Base-by-base conservation (phyloP, 768 basidiomycete species). In the Hysterangium stoloniferum region DNA sequence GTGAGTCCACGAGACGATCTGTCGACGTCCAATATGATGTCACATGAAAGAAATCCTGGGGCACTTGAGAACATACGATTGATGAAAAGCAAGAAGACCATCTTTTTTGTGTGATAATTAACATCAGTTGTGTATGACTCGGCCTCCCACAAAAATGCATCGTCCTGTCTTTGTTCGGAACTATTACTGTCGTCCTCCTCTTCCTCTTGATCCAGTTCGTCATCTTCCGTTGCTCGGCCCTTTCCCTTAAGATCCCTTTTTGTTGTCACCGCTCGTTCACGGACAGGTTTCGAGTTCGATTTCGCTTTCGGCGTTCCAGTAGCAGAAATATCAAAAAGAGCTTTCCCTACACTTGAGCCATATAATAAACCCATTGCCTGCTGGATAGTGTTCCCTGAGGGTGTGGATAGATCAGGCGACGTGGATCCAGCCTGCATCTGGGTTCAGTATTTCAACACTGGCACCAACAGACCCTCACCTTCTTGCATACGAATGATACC, bases 1-100 rank as follows among this genome's bases (percentile, higher is more conserved):
- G 68, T 0, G 91, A 95, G 48, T 98, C 94, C 0, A 98, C 95
- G 15, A 93, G 71, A 4, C 96, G 87, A 62, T 96, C 95, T 98
- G 47, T n/a, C 15, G 50, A 37, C 13, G 13, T 7, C 25, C 27
- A 44, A n/a, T 40, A 27, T 7, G 27, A 40, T 22, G 34, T 12
- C 27, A 12, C 12, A 15, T 15, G 25, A 11, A 13, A 48, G 15
- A 32, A 25, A n/a, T n/a, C n/a, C n/a, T n/a, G n/a, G n/a, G n/a
- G n/a, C n/a, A n/a, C n/a, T n/a, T n/a, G n/a, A 28, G n/a, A 1
- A 70, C 85, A 52, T 56, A 95, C 95, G 84, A 58, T 98, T 99
- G 59, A 99, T 97, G 67, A 99, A 99, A 8, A 97, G 69, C 1
- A 97, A 67, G 58, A 94, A 86, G 0, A 82, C 72, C 54, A 76